phyloP scores from a whole-genome alignment of 331 rosid genomes.

The Rosa hybrid region DNA sequence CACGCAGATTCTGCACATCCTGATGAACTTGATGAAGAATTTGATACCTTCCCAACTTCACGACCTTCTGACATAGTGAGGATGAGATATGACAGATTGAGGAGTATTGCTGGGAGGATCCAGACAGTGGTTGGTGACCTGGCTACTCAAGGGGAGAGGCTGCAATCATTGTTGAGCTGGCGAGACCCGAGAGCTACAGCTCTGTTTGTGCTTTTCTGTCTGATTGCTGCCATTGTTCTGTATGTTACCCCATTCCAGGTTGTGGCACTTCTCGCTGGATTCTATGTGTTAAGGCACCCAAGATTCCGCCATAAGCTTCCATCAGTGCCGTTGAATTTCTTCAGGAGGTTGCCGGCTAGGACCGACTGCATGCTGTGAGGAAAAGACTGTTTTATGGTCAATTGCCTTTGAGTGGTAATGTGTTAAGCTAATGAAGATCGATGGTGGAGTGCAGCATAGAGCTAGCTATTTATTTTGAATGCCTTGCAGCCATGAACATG shows the following conservation, averaged over 20 bases:
- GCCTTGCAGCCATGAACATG: constrained; percentile 33
- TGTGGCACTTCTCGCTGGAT: constrained; percentile 86
- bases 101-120: constrained; percentile 93
- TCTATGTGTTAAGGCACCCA: constrained; percentile 89
- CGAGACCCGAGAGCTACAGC: constrained; percentile 97
- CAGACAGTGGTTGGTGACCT: constrained; percentile 96
- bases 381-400: constrained; percentile 9
- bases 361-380: constrained; percentile 96
- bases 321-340: constrained; percentile 91
- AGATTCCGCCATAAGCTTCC: constrained; percentile 99
- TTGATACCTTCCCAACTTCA: constrained; percentile 87
- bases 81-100: constrained; percentile 89
- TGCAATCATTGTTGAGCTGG: constrained; percentile 98
- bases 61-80: constrained; percentile 78
- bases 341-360: constrained; percentile 95
- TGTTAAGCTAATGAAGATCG: constrained; percentile 20
- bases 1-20: constrained; percentile 88
- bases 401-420: constrained; percentile 11
- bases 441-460: constrained; percentile 35
- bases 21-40: constrained; percentile 92
- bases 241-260: constrained; percentile 95
- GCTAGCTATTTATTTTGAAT: constrained; percentile 28
- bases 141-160: constrained; percentile 98
- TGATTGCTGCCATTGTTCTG: constrained; percentile 83
- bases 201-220: constrained; percentile 86